These are phyloP conservation scores for Kwoniella shandongensis DNA, from an alignment of 768 basidiomycete genomes.

Conservation along the genomic window DNA sequence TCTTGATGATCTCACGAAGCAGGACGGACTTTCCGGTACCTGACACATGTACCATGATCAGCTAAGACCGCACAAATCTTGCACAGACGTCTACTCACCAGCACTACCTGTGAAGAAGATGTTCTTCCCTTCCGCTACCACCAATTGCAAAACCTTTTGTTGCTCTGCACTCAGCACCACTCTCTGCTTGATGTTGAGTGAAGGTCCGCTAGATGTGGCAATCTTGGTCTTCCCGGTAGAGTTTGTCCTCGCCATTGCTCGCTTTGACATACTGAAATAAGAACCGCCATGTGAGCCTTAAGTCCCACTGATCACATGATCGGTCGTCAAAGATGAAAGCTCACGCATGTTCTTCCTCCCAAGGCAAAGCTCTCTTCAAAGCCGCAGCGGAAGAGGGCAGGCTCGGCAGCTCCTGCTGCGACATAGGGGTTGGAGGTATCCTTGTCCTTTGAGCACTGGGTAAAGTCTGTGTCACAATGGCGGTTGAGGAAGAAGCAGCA, in stretches of 20 bases:
- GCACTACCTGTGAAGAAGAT: slow-evolving; percentile 97
- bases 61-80: neutral
- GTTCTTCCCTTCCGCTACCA: slow-evolving; percentile 65
- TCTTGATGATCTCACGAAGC: slow-evolving; percentile 82
- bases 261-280: slow-evolving; percentile 6
- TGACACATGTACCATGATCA: slow-evolving; percentile 47
- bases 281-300: neutral
- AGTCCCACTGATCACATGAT: too few species aligned
- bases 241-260: slow-evolving; percentile 13
- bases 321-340: slow-evolving; percentile 12
- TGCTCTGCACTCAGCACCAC: slow-evolving; percentile 83
- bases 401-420: slow-evolving; percentile 24
- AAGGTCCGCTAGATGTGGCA: slow-evolving; percentile 7
- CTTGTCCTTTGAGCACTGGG: too few species aligned
- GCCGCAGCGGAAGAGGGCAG: slow-evolving; percentile 6
- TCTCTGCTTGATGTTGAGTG: slow-evolving; percentile 53
- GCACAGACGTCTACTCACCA: slow-evolving; percentile 60
- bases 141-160: slow-evolving; percentile 74
- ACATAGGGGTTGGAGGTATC: slow-evolving; percentile 2
- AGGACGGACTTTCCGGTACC: slow-evolving; percentile 97
- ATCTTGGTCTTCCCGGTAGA: slow-evolving; percentile 24
- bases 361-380: slow-evolving; percentile 39
- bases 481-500: neutral
- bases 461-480: too few species aligned
- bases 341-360: slow-evolving; percentile 39